Percentiles rank a stretch among this genome's conserved stretches.
phyloP scores from a whole-genome alignment of 495 filamentous ascomycete species.

The Xylaria flabelliformis region DNA sequence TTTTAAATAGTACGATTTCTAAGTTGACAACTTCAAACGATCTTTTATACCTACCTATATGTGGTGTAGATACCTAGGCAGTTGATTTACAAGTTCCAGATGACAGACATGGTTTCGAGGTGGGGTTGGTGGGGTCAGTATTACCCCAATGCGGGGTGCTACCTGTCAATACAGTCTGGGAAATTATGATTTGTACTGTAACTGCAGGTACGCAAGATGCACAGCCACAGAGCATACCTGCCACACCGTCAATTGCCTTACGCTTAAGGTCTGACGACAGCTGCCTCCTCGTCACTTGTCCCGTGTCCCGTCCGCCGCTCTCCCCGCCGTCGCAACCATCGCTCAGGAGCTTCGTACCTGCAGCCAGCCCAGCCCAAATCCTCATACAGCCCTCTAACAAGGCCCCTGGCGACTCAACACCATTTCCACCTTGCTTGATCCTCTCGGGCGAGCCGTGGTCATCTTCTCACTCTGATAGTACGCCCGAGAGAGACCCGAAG shows the following conservation, averaged over 20 bases:
- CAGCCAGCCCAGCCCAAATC: not conserved
- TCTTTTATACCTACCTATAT: no score
- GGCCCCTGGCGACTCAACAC: not conserved
- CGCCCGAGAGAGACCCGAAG: constrained; percentile 26
- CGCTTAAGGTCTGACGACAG: constrained; percentile 18
- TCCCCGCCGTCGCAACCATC: constrained; percentile 20
- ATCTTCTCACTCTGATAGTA: constrained; percentile 15
- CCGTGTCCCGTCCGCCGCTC: constrained; percentile 14
- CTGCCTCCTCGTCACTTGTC: constrained; percentile 22
- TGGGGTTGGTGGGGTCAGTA: constrained; percentile 11
- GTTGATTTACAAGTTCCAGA: no score
- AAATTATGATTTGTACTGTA: not conserved
- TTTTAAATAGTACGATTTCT: not conserved
- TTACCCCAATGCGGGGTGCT: not conserved
- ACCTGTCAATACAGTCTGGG: not conserved
- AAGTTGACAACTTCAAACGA: no score
- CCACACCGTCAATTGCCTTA: not conserved
- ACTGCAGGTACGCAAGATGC: not conserved
- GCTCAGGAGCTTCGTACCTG: not conserved
- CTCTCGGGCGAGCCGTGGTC: constrained; percentile 15
- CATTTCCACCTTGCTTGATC: not conserved
- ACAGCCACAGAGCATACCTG: constrained; percentile 18
- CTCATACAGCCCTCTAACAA: not conserved
- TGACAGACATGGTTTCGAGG: constrained; percentile 2
- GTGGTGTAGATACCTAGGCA: no score